A percentile compares a stretch with the other conserved stretches of the same genome.
These are phyloP conservation scores for Byssothecium circinans DNA, from an alignment of 2,329 filamentous ascomycete species.

Conservation along the genomic window DNA sequence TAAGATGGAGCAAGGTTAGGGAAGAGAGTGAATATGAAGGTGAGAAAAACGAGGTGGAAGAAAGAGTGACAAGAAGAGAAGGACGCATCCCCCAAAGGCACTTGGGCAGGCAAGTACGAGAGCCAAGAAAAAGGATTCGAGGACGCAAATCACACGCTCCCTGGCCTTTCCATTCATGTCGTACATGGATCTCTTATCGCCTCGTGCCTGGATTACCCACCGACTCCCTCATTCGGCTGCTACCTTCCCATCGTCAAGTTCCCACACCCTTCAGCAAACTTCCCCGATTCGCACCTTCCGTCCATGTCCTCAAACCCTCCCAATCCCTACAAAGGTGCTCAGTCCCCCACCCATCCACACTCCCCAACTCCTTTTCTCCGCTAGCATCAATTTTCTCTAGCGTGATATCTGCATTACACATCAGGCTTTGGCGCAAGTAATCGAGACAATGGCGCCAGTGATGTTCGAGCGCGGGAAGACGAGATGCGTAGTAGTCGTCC, in stretches of 20 bases:
- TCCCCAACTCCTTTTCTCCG: conserved; percentile 2
- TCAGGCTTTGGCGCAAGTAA: conserved; percentile 17
- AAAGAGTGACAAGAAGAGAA: no score
- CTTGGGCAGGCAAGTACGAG: no score
- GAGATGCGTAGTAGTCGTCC: not conserved
- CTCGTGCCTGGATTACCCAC: no score
- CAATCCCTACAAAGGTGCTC: conserved; percentile 16
- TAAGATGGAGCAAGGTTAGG: no score
- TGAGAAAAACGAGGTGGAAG: no score
- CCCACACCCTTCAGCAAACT: not conserved
- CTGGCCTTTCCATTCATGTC: no score
- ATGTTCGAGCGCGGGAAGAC: conserved; percentile 2
- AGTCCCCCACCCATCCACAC: conserved; percentile 19
- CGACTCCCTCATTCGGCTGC: not conserved
- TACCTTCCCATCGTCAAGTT: not conserved
- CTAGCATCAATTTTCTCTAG: conserved; percentile 13
- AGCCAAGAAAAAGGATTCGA: no score
- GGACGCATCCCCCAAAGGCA: no score
- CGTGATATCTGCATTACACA: conserved; percentile 15
- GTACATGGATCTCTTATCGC: no score
- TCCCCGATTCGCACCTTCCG: not conserved
- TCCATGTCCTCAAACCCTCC: conserved; percentile 8
- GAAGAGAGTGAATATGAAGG: no score
- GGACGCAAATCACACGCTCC: no score
- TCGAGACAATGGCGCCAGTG: conserved; percentile 20